Percentiles rank a stretch among this genome's conserved stretches.
Conservation (phyloP, 1,284 basidiomycete genomes). For the Ganoderma boninense region DNA sequence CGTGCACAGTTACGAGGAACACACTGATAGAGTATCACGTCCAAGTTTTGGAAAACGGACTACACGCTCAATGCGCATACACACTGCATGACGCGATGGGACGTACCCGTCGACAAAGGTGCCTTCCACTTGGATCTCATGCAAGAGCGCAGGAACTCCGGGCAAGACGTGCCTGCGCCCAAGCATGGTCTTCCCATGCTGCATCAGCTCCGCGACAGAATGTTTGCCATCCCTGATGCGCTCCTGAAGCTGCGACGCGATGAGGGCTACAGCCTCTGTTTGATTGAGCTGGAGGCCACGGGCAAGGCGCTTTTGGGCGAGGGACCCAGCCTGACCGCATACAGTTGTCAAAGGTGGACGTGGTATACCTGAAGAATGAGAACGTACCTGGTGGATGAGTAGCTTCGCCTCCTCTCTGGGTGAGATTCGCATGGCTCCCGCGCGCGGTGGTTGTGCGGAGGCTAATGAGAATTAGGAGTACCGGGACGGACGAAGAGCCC, state of each 20-base stretch:
- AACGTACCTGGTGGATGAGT: slow-evolving; percentile 47
- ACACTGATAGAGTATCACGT: slow-evolving; percentile 61
- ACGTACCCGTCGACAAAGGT: slow-evolving; percentile 86
- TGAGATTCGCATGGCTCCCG: slow-evolving; percentile 43
- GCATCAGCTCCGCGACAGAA: slow-evolving; percentile 91
- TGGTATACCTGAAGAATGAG: neutral
- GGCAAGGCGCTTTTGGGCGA: slow-evolving; percentile 95
- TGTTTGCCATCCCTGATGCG: slow-evolving; percentile 94
- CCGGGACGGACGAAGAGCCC: neutral
- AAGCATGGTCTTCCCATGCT: slow-evolving; percentile 88
- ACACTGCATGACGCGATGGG: slow-evolving; percentile 8
- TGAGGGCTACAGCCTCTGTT: slow-evolving; percentile 90
- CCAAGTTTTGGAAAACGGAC: neutral
- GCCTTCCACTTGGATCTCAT: slow-evolving; percentile 93
- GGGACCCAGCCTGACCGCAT: slow-evolving; percentile 69
- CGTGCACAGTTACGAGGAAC: slow-evolving; percentile 94
- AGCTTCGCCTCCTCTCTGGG: slow-evolving; percentile 51
- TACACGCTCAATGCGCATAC: neutral
- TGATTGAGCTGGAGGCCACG: slow-evolving; percentile 89
- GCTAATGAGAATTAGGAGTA: slow-evolving; percentile 6
- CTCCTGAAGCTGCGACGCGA: slow-evolving; percentile 93
- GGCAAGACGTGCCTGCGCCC: slow-evolving; percentile 93
- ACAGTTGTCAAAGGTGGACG: neutral
- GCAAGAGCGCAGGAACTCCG: slow-evolving; percentile 69
- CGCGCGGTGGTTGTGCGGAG: neutral